Evolutionary conservation across 2,329 filamentous ascomycete species (phyloP).

Genomic region (Talaromyces sp.): DNA sequence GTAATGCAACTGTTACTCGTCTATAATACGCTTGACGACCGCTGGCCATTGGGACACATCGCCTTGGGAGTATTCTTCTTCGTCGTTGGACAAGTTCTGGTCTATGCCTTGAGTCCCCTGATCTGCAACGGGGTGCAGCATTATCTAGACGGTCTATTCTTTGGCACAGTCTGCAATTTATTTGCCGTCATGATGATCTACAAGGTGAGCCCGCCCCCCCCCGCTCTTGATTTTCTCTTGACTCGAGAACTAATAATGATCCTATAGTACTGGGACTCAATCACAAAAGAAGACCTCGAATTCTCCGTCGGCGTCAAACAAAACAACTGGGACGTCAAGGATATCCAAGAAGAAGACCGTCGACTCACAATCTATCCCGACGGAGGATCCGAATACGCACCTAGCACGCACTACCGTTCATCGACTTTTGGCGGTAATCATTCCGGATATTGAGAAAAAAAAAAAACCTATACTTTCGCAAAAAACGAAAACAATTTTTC

Average conservation of each 20-base stretch:
- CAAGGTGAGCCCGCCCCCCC: conserved; percentile 58
- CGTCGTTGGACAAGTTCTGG: conserved; percentile 80
- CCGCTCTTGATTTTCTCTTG: neutral
- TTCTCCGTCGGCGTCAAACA: conserved; percentile 93
- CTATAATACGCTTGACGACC: conserved; percentile 81
- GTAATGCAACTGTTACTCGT: conserved; percentile 86
- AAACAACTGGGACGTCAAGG: conserved; percentile 98
- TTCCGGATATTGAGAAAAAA: conserved; percentile 7
- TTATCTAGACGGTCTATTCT: conserved; percentile 90
- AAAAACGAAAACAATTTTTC: neutral
- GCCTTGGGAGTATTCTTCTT: conserved; percentile 88
- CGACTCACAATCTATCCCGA: conserved; percentile 68
- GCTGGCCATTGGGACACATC: conserved; percentile 92
- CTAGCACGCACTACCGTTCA: conserved; percentile 39
- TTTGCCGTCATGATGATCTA: conserved; percentile 99
- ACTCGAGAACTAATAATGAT: neutral
- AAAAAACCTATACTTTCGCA: neutral
- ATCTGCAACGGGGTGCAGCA: conserved; percentile 84
- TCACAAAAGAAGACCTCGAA: conserved; percentile 95
- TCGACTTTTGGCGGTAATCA: conserved; percentile 36
- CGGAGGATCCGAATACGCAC: conserved; percentile 41
- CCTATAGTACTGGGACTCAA: conserved; percentile 92
- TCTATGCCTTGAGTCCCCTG: conserved; percentile 81
- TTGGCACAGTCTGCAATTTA: conserved; percentile 89
- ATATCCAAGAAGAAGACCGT: conserved; percentile 76